Evolutionary conservation across 1,139 yeast species (phyloP).

Genomic region (Geotrichum cucujoidarum): DNA sequence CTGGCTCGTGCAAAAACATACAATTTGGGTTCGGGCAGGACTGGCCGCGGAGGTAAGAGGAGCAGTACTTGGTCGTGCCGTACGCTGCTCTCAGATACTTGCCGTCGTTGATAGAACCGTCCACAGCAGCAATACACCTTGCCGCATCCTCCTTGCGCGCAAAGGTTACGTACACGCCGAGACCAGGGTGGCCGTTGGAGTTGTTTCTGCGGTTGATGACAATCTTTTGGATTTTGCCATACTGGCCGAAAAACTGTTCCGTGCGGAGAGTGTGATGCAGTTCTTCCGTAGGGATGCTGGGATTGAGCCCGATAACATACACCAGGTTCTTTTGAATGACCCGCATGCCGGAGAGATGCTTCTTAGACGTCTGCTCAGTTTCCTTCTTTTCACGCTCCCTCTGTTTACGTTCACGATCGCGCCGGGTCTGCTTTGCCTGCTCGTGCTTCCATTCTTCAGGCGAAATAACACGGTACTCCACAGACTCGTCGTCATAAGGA

Average conservation of each 20-base stretch:
- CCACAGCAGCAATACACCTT: constrained; percentile 43
- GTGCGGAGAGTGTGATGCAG: constrained; percentile 78
- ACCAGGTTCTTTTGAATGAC: constrained; percentile 97
- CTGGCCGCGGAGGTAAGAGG: constrained; percentile 89
- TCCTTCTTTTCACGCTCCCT: constrained; percentile 90
- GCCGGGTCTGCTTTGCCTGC: constrained; percentile 23
- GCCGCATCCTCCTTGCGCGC: constrained; percentile 44
- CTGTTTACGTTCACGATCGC: constrained; percentile 63
- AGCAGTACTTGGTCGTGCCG: constrained; percentile 97
- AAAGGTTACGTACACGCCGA: constrained; percentile 94
- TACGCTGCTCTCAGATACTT: constrained; percentile 84
- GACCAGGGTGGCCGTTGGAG: constrained; percentile 58
- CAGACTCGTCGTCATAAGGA: constrained; percentile 85
- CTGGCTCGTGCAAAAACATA: constrained; percentile 98
- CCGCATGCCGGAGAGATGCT: constrained; percentile 93
- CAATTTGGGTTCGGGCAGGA: constrained; percentile 98
- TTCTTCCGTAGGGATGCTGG: constrained; percentile 85
- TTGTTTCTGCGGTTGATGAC: constrained; percentile 76
- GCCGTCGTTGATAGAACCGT: constrained; percentile 92
- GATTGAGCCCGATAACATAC: constrained; percentile 92
- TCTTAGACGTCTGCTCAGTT: constrained; percentile 65
- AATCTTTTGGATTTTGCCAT: constrained; percentile 90
- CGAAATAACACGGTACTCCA: constrained; percentile 76
- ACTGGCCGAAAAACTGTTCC: constrained; percentile 95
- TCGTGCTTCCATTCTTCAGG: constrained; percentile 56